Conservation (phyloP, 495 filamentous ascomycete genomes). For the Aspergillus haitiensis region DNA sequence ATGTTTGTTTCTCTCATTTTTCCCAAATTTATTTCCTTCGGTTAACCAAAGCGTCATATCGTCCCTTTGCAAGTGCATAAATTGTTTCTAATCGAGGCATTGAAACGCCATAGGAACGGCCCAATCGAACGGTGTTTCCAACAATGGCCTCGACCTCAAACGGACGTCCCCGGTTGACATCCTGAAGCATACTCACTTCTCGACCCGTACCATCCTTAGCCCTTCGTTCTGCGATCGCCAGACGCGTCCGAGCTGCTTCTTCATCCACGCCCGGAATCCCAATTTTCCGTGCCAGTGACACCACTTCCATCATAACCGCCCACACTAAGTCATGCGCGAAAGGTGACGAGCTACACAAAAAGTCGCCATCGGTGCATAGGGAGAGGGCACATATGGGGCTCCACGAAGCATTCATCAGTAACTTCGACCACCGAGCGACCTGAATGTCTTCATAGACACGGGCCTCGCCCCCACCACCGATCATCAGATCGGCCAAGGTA, state of each 20-base stretch:
- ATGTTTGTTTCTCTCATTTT: no score
- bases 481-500: constrained; percentile 38
- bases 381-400: constrained; percentile 55
- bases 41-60: constrained; percentile 18
- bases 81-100: constrained; percentile 43
- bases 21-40: background rate
- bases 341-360: constrained; percentile 37
- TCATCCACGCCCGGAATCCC: constrained; percentile 44
- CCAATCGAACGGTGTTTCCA: constrained; percentile 50
- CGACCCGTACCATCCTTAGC: constrained; percentile 28
- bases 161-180: constrained; percentile 36
- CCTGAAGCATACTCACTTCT: constrained; percentile 52
- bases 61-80: constrained; percentile 23
- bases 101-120: constrained; percentile 37
- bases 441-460: constrained; percentile 50
- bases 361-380: constrained; percentile 42
- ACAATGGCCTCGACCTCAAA: constrained; percentile 57
- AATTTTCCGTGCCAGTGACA: constrained; percentile 41
- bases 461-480: constrained; percentile 38
- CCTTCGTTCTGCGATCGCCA: constrained; percentile 36
- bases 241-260: constrained; percentile 35
- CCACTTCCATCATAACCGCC: constrained; percentile 53
- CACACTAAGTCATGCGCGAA: constrained; percentile 36
- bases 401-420: constrained; percentile 51
- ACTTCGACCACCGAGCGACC: constrained; percentile 52